A percentile compares a stretch with the other conserved stretches of the same genome.
Evolutionary conservation across 2,329 filamentous ascomycete species (phyloP).

Genomic region (Aspergillus luchuensis): DNA sequence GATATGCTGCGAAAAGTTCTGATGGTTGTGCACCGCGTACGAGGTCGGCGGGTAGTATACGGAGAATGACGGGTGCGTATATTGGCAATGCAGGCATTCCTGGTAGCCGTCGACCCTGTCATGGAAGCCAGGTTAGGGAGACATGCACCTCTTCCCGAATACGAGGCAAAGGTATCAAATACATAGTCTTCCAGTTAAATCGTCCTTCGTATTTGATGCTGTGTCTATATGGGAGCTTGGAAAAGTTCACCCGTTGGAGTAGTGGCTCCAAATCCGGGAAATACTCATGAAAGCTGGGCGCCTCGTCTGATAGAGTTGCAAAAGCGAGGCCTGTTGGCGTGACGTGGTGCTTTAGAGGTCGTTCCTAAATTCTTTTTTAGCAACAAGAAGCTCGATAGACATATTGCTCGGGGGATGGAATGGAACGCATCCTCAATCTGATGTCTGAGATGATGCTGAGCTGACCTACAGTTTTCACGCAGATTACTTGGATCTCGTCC

Average conservation of each 20-base stretch:
- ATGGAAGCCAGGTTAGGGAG: not conserved
- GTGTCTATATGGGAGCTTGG: constrained; percentile 53
- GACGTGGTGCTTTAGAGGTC: constrained; percentile 40
- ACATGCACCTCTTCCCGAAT: not conserved
- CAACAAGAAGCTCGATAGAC: not conserved
- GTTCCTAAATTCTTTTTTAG: constrained; percentile 13
- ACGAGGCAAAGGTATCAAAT: constrained; percentile 4
- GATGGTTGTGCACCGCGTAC: constrained; percentile 57
- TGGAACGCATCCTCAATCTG: no score
- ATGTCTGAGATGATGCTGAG: not conserved
- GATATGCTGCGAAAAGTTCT: constrained; percentile 59
- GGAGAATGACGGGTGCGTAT: constrained; percentile 60
- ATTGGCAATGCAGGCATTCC: constrained; percentile 61
- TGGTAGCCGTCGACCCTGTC: constrained; percentile 59
- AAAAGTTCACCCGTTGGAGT: constrained; percentile 56
- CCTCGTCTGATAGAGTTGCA: constrained; percentile 51
- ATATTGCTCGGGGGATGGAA: not conserved
- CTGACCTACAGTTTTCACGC: constrained; percentile 34
- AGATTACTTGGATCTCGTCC: constrained; percentile 45
- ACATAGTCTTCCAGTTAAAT: constrained; percentile 65
- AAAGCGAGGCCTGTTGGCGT: constrained; percentile 58
- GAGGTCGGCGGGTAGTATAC: constrained; percentile 58
- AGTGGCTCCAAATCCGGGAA: constrained; percentile 56
- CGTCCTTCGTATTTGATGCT: constrained; percentile 58
- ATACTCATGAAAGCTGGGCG: constrained; percentile 55